Percentiles rank a stretch among this genome's conserved stretches.
Conservation (phyloP, 345 rosid species). For the Populus nigra region DNA sequence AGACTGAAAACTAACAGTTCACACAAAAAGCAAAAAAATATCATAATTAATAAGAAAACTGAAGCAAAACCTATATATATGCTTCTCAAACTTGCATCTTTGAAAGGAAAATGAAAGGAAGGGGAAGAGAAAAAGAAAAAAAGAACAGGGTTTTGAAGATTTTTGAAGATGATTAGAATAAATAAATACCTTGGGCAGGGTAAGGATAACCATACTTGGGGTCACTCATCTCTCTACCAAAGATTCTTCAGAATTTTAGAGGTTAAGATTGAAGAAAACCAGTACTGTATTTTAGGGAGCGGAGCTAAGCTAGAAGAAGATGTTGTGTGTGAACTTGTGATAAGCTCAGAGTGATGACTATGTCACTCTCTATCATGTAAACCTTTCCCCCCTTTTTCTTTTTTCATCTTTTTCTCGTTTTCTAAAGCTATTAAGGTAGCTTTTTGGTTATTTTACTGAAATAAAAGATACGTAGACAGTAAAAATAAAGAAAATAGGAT, state of each 20-base stretch:
- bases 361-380: too few species aligned
- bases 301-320: not conserved
- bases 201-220: slow-evolving; percentile 35
- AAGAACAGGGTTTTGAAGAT: not conserved
- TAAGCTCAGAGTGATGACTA: not conserved
- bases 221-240: slow-evolving; percentile 20
- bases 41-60: not conserved
- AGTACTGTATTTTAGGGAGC: not conserved
- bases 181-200: slow-evolving; percentile 28
- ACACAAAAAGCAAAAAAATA: not conserved
- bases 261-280: not conserved
- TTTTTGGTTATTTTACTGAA: too few species aligned
- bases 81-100: not conserved
- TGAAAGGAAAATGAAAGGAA: not conserved
- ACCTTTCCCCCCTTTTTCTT: too few species aligned
- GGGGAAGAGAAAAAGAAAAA: too few species aligned
- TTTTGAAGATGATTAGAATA: too few species aligned
- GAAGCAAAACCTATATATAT: not conserved
- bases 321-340: not conserved
- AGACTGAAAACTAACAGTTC: not conserved
- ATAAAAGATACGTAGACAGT: too few species aligned
- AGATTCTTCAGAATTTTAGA: not conserved
- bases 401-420: too few species aligned
- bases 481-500: too few species aligned
- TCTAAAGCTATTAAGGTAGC: too few species aligned